Percentiles rank a stretch among this genome's conserved stretches.
Evolutionary conservation across 106 monocot species (phyloP).

Genomic region (Dioscorea alata): DNA sequence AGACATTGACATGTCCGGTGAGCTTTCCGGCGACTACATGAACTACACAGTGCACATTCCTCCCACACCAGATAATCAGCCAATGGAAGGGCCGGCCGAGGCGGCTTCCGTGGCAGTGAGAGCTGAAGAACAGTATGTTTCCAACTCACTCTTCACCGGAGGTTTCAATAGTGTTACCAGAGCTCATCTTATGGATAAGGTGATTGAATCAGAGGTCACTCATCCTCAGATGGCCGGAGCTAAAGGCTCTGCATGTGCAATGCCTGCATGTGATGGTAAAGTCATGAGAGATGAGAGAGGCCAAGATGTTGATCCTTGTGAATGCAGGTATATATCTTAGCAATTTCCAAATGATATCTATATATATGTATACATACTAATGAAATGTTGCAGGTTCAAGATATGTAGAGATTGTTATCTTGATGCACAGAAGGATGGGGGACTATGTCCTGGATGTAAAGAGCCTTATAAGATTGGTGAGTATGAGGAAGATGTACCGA

Average conservation of each 20-base stretch:
- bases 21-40: conserved; percentile 40
- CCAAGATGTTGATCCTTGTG: conserved; percentile 39
- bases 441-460: conserved; percentile 53
- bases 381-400: conserved; percentile 31
- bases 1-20: conserved; percentile 46
- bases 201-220: conserved; percentile 36
- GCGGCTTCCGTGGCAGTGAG: conserved; percentile 26
- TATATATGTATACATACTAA: too few relatives aligned
- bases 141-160: conserved; percentile 42
- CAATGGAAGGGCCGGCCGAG: conserved; percentile 27
- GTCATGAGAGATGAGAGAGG: conserved; percentile 46
- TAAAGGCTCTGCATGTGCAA: conserved; percentile 34
- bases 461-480: conserved; percentile 49
- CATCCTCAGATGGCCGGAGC: conserved; percentile 47
- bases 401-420: conserved; percentile 54
- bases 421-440: conserved; percentile 39
- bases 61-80: conserved; percentile 61
- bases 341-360: too few relatives aligned
- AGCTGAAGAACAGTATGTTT: conserved; percentile 48
- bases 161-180: conserved; percentile 52
- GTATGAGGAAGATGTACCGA: conserved; percentile 19
- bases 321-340: conserved; percentile 31
- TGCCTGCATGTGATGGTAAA: conserved; percentile 44
- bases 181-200: conserved; percentile 45
- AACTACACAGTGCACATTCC: conserved; percentile 63